Evolutionary conservation across 2,329 filamentous ascomycete genomes (phyloP).

Genomic region (Dendryphion nanum): DNA sequence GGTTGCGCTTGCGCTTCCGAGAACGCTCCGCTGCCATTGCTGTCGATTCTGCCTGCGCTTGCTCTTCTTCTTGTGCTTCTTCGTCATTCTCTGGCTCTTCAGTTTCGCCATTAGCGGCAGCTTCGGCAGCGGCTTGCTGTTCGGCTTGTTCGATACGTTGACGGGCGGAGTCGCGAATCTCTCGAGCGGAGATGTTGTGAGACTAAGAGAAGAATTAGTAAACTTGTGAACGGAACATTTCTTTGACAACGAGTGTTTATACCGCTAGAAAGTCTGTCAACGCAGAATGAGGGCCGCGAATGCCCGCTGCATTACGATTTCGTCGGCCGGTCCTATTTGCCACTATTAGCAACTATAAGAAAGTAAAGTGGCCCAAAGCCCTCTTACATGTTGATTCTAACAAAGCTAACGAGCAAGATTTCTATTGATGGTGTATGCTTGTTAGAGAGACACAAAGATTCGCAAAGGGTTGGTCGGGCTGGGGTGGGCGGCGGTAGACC

Average conservation of each 20-base stretch:
- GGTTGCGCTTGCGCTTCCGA: constrained; percentile 58
- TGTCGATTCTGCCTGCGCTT: constrained; percentile 34
- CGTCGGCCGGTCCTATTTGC: constrained; percentile 31
- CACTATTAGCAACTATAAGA: too few species aligned
- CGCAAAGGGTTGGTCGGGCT: too few species aligned
- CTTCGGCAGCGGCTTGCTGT: constrained; percentile 30
- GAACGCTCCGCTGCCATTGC: constrained; percentile 44
- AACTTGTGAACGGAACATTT: not conserved
- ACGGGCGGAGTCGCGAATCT: constrained; percentile 61
- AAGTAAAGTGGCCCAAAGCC: not conserved
- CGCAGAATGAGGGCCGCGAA: constrained; percentile 63
- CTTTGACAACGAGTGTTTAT: constrained; percentile 23
- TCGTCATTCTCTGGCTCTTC: constrained; percentile 31
- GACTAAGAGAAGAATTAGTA: constrained; percentile 44
- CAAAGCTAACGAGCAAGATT: too few species aligned
- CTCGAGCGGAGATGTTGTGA: constrained; percentile 69
- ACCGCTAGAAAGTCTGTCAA: constrained; percentile 67
- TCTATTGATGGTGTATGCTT: too few species aligned
- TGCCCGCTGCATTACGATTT: constrained; percentile 43
- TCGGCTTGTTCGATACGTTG: constrained; percentile 52
- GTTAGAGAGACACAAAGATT: too few species aligned
- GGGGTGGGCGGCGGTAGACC: too few species aligned
- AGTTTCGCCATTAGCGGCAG: constrained; percentile 34
- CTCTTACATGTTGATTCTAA: too few species aligned
- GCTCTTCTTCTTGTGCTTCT: constrained; percentile 25